Conservation (phyloP, 768 basidiomycete genomes). For the Cystobasidium ongulense region DNA sequence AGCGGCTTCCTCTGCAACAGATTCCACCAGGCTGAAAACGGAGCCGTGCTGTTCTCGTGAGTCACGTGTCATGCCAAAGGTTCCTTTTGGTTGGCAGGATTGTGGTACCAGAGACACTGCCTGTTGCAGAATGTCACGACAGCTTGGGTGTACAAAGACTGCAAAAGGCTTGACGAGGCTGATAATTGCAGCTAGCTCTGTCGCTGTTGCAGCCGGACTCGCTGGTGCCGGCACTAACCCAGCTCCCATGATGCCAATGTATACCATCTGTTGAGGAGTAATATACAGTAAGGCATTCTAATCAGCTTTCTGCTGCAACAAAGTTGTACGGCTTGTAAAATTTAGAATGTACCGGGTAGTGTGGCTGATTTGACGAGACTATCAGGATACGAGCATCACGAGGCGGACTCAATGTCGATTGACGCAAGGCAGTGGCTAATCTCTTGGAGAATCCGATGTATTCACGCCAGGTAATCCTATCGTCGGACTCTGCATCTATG, state of each 20-base stretch:
- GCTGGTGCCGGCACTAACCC: background rate
- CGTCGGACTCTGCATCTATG: constrained; percentile 8
- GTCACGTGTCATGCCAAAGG: background rate
- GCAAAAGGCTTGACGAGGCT: background rate
- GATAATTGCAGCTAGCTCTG: constrained; percentile 8
- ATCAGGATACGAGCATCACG: background rate
- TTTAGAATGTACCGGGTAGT: background rate
- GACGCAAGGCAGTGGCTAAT: constrained; percentile 1
- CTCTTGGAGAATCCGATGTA: constrained; percentile 11
- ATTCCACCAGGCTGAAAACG: background rate
- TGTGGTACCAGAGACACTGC: background rate
- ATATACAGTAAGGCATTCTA: background rate
- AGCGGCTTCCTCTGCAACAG: background rate
- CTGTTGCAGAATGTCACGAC: background rate
- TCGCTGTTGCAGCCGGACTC: constrained; percentile 5
- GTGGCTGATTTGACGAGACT: background rate
- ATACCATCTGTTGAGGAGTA: background rate
- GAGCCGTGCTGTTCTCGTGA: background rate
- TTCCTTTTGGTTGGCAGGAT: background rate
- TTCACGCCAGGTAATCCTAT: constrained; percentile 1
- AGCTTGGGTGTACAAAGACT: background rate
- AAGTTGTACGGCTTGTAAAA: background rate
- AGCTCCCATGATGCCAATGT: background rate
- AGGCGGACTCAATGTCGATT: background rate
- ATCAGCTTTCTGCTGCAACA: background rate